These are phyloP conservation scores for Hebeloma cylindrosporum DNA, from an alignment of 768 basidiomycete species.

Conservation along the genomic window DNA sequence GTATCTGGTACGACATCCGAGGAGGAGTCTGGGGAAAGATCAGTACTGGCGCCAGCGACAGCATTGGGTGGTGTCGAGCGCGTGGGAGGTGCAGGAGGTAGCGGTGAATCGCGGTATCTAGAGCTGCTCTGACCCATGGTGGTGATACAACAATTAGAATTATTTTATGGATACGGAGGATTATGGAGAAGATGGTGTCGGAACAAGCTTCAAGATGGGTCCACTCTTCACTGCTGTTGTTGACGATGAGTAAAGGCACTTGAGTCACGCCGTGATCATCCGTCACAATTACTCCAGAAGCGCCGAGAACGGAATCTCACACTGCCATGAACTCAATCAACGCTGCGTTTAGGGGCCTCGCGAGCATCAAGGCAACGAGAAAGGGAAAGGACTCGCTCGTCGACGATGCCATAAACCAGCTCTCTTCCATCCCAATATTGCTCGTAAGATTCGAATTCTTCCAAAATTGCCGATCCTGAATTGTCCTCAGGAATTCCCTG, in stretches of 20 bases:
- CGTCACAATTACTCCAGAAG: conserved; percentile 10
- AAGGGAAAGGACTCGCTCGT: conserved; percentile 27
- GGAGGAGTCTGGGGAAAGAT: conserved; percentile 10
- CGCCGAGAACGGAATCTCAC: background rate
- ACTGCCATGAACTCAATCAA: conserved; percentile 25
- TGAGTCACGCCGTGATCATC: conserved; percentile 12
- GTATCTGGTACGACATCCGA: conserved; percentile 5
- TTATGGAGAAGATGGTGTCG: conserved; percentile 15
- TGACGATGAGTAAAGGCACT: conserved; percentile 20
- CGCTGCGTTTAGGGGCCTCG: conserved; percentile 32
- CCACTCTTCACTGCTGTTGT: conserved; percentile 15
- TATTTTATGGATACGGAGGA: conserved; percentile 9
- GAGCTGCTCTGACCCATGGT: conserved; percentile 24
- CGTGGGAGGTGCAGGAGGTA: background rate
- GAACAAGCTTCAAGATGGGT: conserved; percentile 21
- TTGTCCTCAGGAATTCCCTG: conserved; percentile 37
- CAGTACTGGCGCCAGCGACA: conserved; percentile 19
- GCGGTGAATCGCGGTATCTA: conserved; percentile 11
- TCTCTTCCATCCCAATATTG: conserved; percentile 42
- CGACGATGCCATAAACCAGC: conserved; percentile 35
- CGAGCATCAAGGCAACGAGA: conserved; percentile 26
- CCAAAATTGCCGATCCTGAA: background rate
- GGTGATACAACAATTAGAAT: conserved; percentile 17
- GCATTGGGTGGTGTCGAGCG: conserved; percentile 9
- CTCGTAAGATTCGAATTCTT: conserved; percentile 34